Conservation (phyloP, 345 rosid species). For the Salix viminalis region DNA sequence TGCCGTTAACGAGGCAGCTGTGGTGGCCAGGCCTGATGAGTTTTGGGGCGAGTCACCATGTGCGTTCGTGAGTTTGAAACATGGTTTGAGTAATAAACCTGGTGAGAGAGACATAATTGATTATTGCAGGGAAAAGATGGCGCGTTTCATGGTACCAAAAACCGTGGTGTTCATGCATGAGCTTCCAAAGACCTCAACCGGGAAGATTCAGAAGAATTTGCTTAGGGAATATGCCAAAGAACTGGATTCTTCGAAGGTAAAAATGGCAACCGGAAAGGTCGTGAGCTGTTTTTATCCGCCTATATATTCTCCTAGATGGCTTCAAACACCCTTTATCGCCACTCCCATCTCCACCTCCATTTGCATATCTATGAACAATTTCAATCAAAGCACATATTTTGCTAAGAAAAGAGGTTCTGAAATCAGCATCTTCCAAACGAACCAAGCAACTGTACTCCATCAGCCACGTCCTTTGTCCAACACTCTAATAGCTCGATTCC, state of each 20-base stretch:
- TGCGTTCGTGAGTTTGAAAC: slow-evolving; percentile 22
- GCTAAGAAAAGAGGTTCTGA: too few relatives aligned
- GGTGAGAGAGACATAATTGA: slow-evolving; percentile 44
- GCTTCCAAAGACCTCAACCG: slow-evolving; percentile 70
- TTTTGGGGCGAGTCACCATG: slow-evolving; percentile 28
- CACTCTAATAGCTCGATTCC: too few relatives aligned
- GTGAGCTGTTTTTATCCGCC: too few relatives aligned
- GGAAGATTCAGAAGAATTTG: slow-evolving; percentile 60
- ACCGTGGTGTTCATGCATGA: slow-evolving; percentile 52
- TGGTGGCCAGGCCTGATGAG: slow-evolving; percentile 22
- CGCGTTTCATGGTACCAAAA: slow-evolving; percentile 76
- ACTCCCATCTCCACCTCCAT: too few relatives aligned
- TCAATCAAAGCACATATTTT: too few relatives aligned
- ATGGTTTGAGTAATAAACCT: not conserved
- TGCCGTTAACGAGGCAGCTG: slow-evolving; percentile 26
- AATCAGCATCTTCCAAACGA: too few relatives aligned
- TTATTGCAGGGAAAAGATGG: slow-evolving; percentile 54
- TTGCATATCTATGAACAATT: too few relatives aligned
- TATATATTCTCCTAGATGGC: too few relatives aligned
- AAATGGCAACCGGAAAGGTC: too few relatives aligned
- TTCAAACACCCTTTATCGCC: too few relatives aligned
- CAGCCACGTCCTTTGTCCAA: too few relatives aligned
- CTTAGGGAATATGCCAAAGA: slow-evolving; percentile 50
- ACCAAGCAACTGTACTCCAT: too few relatives aligned
- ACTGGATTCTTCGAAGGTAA: slow-evolving; percentile 9